These are phyloP conservation scores for Globisporangium okanoganense DNA, from an alignment of 352 stramenopile species.

Conservation along the genomic window DNA sequence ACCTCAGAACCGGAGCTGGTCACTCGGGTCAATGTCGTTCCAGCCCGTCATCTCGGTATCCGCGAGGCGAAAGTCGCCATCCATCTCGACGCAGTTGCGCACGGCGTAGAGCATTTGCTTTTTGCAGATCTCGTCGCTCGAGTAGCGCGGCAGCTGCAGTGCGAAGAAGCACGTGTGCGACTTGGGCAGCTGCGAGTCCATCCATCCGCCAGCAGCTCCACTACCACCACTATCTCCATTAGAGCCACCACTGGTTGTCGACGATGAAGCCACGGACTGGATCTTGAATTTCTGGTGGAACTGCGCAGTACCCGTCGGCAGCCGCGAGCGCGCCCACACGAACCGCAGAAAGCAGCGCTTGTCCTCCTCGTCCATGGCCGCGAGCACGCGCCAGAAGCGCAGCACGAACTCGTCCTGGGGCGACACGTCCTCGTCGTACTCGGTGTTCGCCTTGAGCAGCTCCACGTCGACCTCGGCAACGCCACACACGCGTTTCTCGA, in stretches of 20 bases:
- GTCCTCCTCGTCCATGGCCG: slow-evolving; percentile 54
- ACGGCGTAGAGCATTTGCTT: slow-evolving; percentile 77
- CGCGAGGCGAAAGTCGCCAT: slow-evolving; percentile 82
- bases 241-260: neutral
- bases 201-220: slow-evolving; percentile 13
- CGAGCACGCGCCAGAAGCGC: slow-evolving; percentile 76
- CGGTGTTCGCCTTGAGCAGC: slow-evolving; percentile 68
- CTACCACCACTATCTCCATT: neutral
- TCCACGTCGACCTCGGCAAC: slow-evolving; percentile 69
- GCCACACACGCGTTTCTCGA: slow-evolving; percentile 72
- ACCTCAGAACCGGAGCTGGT: slow-evolving; percentile 1
- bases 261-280: slow-evolving; percentile 41
- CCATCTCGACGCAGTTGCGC: slow-evolving; percentile 87
- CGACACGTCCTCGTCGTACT: slow-evolving; percentile 80
- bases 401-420: slow-evolving; percentile 62
- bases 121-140: slow-evolving; percentile 63
- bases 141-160: slow-evolving; percentile 77
- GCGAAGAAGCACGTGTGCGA: slow-evolving; percentile 90
- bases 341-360: slow-evolving; percentile 77
- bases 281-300: slow-evolving; percentile 89
- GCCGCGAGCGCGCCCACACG: slow-evolving; percentile 71
- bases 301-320: slow-evolving; percentile 52
- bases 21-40: slow-evolving; percentile 7
- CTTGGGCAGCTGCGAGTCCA: slow-evolving; percentile 73
- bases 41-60: slow-evolving; percentile 45